phyloP scores from a whole-genome alignment of 768 basidiomycete species.

The Pholiota microspora region DNA sequence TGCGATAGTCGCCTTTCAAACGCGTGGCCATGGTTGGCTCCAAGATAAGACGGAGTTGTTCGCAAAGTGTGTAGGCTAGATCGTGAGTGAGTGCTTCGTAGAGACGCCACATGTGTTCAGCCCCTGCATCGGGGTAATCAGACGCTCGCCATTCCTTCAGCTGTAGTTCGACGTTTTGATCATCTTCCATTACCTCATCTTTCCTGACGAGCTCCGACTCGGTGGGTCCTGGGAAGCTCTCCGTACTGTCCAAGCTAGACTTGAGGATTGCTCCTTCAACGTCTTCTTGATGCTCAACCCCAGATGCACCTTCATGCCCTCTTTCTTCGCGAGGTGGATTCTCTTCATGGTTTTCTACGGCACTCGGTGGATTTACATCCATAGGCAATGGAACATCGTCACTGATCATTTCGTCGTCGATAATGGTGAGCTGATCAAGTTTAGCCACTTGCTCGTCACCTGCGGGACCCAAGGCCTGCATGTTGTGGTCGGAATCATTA shows the following conservation, averaged over 20 bases:
- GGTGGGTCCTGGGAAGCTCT: conserved; percentile 22
- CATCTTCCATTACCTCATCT: conserved; percentile 30
- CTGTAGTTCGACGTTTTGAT: conserved; percentile 40
- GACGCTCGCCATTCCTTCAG: conserved; percentile 60
- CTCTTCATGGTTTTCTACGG: conserved; percentile 26
- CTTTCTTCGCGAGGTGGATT: conserved; percentile 15
- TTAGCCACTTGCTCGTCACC: conserved; percentile 81
- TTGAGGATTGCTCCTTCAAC: conserved; percentile 50
- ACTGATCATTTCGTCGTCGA: conserved; percentile 51
- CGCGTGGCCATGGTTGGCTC: conserved; percentile 94
- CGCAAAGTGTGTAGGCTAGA: conserved; percentile 88
- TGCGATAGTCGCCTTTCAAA: conserved; percentile 94
- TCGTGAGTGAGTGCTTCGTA: conserved; percentile 92
- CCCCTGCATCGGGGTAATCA: conserved; percentile 52
- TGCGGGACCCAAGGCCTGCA: conserved; percentile 90
- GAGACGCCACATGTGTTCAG: conserved; percentile 84
- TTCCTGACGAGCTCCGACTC: conserved; percentile 17
- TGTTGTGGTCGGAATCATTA: conserved; percentile 64
- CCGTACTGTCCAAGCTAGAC: conserved; percentile 19
- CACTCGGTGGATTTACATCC: conserved; percentile 41
- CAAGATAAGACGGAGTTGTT: conserved; percentile 93
- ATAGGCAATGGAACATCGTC: conserved; percentile 36
- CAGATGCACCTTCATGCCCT: conserved; percentile 23
- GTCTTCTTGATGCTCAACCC: conserved; percentile 25
- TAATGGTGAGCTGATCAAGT: conserved; percentile 75